Base-by-base conservation (phyloP, 2,329 filamentous ascomycete species). In the Pochonia chlamydosporia region DNA sequence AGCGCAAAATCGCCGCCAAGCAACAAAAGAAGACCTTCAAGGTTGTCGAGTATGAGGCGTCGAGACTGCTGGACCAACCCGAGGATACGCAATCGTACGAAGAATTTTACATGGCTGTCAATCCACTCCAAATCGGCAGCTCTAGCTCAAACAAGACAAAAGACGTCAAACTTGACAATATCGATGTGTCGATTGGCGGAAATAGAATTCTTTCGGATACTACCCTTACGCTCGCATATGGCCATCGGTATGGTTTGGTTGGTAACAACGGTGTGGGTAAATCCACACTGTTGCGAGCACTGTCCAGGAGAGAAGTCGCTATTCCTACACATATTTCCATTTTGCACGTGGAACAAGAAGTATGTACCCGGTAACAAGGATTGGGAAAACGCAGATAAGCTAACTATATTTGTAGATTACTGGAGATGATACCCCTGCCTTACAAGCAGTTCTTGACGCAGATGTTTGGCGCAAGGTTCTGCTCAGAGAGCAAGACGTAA, bases 21-120 rank as follows among this genome's bases (percentile, higher is more conserved):
- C 93, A 97, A 73, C 93, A 90, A 72, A 95, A 95, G 76, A 99
- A 99, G 75, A 82, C 84, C 30, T 96, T 93, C 84, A 97, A 97
- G 78, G 96, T 86, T 47, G 93, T 99, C 57, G 89, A 96, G 69
- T 99, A 99, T 66, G 93, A 99, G 71, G 88, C 93, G 0, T 97
- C 93, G 11, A 84, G 84, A 56, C 75, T 99, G 56, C 82, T 99
- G 55, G 85, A 95, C 63, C 81, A 89, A 67, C 78, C 89, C 4
- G 86, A 92, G 59, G 81, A 85, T 59, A 75, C 91, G 11, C 85
- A 96, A 75, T 95, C 89, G 35, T 99, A 99, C 65, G 93, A 99
- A 70, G 93, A 99, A 66, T 97, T 99, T 72, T 99, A 95, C 79
- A 97, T 99, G 93, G 86, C 89, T 46, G 93, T 99, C 74, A 99